Conservation (phyloP, 768 basidiomycete species). For the Mycena capillaripes region DNA sequence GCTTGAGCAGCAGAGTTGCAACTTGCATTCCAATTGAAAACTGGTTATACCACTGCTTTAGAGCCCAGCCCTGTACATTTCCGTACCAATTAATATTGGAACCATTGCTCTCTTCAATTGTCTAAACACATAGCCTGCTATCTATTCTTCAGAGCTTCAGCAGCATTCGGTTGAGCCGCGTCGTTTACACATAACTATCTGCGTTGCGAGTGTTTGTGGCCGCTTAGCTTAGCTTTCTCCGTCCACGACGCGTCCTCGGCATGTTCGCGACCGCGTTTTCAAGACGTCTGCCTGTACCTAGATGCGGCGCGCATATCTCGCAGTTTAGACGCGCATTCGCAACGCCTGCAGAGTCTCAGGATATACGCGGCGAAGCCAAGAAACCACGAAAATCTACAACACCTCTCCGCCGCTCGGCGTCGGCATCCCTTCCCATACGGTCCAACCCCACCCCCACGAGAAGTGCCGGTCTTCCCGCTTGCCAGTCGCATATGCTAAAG, state of each 20-base stretch:
- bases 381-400: slow-evolving; percentile 74
- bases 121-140: no score
- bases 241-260: slow-evolving; percentile 20
- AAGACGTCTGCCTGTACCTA: slow-evolving; percentile 6
- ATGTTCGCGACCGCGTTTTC: slow-evolving; percentile 16
- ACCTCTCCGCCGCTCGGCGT: slow-evolving; percentile 84
- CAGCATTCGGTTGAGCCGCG: no score
- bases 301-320: background rate
- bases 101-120: background rate
- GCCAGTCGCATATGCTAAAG: slow-evolving; percentile 42
- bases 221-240: no score
- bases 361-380: slow-evolving; percentile 26
- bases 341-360: slow-evolving; percentile 21
- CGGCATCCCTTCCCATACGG: slow-evolving; percentile 89
- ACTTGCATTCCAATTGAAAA: background rate
- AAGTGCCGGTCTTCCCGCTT: slow-evolving; percentile 68
- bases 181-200: background rate
- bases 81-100: background rate
- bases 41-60: slow-evolving; percentile 2
- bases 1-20: background rate
- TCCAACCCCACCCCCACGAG: slow-evolving; percentile 89
- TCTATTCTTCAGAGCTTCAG: no score
- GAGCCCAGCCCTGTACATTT: background rate
- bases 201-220: background rate
- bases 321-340: slow-evolving; percentile 20